These are phyloP conservation scores for Akanthomyces dipterigenus DNA, from an alignment of 2,329 filamentous ascomycete species.

Conservation along the genomic window DNA sequence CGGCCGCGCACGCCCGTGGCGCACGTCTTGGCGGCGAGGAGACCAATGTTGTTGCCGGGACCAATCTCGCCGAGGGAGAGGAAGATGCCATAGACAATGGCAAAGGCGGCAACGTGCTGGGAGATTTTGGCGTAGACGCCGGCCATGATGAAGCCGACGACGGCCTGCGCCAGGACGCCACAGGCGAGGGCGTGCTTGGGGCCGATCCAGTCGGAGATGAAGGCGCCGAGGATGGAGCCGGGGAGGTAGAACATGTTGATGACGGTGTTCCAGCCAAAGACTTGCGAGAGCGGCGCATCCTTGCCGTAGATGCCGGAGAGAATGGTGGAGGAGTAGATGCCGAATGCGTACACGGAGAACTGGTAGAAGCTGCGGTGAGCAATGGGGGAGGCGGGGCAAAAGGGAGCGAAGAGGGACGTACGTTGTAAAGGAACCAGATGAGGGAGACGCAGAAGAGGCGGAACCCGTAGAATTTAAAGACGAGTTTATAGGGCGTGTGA, in stretches of 20 bases:
- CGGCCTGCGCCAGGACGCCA: conserved; percentile 64
- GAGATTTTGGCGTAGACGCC: conserved; percentile 66
- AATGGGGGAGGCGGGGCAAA: background rate
- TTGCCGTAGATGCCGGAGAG: conserved; percentile 57
- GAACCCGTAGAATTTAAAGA: conserved; percentile 63
- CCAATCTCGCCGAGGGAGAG: conserved; percentile 49
- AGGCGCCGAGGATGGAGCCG: conserved; percentile 71
- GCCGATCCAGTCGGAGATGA: conserved; percentile 70
- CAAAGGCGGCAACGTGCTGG: conserved; percentile 34
- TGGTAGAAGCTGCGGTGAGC: conserved; percentile 13
- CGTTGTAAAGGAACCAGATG: conserved; percentile 82
- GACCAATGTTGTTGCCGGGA: conserved; percentile 85
- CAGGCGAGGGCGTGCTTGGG: conserved; percentile 66
- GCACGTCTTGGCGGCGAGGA: conserved; percentile 79
- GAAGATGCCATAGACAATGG: conserved; percentile 34
- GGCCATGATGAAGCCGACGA: conserved; percentile 85
- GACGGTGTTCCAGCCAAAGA: conserved; percentile 83
- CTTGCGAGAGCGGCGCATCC: conserved; percentile 59
- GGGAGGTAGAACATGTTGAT: conserved; percentile 87
- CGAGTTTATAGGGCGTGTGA: conserved; percentile 49
- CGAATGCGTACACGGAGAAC: conserved; percentile 79
- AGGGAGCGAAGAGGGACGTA: conserved; percentile 25
- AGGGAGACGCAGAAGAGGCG: conserved; percentile 60
- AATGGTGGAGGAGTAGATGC: conserved; percentile 77
- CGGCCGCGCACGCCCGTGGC: conserved; percentile 82